phyloP scores from a whole-genome alignment of 73 alveolate genomes.

The Symbiodinium pilosum region DNA sequence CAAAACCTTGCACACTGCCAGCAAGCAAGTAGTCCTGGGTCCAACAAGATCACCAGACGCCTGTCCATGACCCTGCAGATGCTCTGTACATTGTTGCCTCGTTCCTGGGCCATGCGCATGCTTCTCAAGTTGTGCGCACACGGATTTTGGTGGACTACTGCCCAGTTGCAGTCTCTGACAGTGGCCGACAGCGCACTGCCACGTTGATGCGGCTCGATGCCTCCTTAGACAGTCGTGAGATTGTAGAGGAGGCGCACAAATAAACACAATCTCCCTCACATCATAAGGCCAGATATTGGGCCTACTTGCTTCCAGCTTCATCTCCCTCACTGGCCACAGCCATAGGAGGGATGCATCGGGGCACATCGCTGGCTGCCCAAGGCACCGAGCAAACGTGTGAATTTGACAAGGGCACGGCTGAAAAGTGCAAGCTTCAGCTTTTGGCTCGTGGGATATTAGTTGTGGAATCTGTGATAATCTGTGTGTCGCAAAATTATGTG shows the following conservation, averaged over 20 bases:
- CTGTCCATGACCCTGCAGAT: slow-evolving; percentile 88
- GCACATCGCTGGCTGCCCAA: slow-evolving; percentile 2
- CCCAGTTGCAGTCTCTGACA: slow-evolving; percentile 49
- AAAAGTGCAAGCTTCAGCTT: neutral
- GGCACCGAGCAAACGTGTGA: neutral
- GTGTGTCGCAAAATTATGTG: too few species aligned
- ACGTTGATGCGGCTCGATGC: slow-evolving; percentile 50
- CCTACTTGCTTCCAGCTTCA: neutral
- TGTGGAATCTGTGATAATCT: too few species aligned
- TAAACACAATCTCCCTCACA: too few species aligned
- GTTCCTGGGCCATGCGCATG: slow-evolving; percentile 12
- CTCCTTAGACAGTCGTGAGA: neutral
- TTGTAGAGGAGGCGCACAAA: too few species aligned
- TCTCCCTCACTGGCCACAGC: slow-evolving; percentile 14
- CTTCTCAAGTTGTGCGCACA: too few species aligned
- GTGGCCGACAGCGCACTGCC: slow-evolving; percentile 95
- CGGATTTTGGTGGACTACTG: too few species aligned
- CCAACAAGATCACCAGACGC: slow-evolving; percentile 85
- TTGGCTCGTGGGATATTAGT: neutral
- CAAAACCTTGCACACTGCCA: neutral
- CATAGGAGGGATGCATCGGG: neutral
- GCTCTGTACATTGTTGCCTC: slow-evolving; percentile 91
- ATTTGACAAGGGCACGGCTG: neutral
- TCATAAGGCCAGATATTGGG: too few species aligned
- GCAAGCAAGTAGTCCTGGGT: slow-evolving; percentile 67